phyloP scores from a whole-genome alignment of 1,284 basidiomycete genomes.

The Neonothopanus nambi region DNA sequence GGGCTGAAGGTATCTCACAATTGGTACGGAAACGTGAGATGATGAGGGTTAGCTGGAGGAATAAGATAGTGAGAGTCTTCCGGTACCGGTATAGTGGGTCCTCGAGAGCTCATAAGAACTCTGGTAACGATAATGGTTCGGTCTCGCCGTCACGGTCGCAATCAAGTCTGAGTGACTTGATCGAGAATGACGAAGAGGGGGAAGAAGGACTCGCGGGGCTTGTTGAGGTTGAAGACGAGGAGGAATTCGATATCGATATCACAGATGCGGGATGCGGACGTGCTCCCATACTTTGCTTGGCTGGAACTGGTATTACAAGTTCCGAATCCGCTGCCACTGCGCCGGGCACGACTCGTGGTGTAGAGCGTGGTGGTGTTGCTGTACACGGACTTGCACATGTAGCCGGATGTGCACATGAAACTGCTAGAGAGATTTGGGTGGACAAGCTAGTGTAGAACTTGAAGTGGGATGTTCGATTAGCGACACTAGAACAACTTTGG shows the following conservation, averaged over 20 bases:
- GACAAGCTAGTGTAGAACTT: constrained; percentile 5
- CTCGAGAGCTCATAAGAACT: background rate
- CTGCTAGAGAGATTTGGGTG: constrained; percentile 24
- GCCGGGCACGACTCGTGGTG: no score
- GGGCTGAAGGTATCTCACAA: constrained; percentile 54
- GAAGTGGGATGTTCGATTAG: no score
- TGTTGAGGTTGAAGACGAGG: constrained; percentile 37
- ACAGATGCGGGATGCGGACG: constrained; percentile 10
- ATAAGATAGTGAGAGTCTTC: constrained; percentile 44
- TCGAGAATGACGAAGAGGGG: constrained; percentile 15
- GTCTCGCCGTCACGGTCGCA: background rate
- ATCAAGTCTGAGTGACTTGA: background rate
- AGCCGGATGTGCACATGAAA: constrained; percentile 37
- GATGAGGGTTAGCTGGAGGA: constrained; percentile 45
- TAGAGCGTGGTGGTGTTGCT: background rate
- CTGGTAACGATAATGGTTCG: background rate
- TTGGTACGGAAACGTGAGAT: constrained; percentile 43
- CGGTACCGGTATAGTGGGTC: constrained; percentile 20
- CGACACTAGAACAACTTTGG: no score
- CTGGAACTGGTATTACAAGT: constrained; percentile 27
- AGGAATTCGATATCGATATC: constrained; percentile 33
- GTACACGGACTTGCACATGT: constrained; percentile 29
- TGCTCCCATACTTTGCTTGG: constrained; percentile 50
- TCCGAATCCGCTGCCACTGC: background rate
- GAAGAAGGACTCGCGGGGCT: constrained; percentile 41